These are phyloP conservation scores for Brassica napus DNA, from an alignment of 345 rosid genomes.

Conservation along the genomic window DNA sequence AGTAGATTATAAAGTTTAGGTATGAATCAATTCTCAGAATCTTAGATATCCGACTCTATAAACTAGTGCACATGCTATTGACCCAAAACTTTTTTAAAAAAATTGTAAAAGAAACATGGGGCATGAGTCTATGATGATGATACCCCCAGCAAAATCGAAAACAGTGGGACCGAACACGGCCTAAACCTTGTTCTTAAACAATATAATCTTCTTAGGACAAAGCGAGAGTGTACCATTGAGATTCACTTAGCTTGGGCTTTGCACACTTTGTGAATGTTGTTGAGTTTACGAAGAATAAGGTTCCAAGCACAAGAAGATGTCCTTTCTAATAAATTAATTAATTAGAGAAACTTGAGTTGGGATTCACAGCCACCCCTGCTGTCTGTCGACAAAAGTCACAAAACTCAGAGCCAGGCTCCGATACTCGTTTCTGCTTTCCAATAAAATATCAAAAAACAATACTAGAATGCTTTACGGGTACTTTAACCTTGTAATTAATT, in stretches of 20 bases:
- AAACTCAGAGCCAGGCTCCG: not conserved
- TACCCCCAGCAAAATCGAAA: slow-evolving; percentile 17
- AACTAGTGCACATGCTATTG: slow-evolving; percentile 28
- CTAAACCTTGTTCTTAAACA: slow-evolving; percentile 23
- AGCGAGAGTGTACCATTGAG: slow-evolving; percentile 33
- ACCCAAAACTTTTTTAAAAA: not conserved
- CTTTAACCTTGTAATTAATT: not conserved
- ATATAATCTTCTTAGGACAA: slow-evolving; percentile 28
- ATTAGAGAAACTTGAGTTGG: not conserved
- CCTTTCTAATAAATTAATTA: not conserved
- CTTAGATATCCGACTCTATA: not conserved
- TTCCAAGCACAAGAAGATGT: slow-evolving; percentile 36
- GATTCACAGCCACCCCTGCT: slow-evolving; percentile 34
- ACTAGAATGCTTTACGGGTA: not conserved
- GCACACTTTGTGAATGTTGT: slow-evolving; percentile 30
- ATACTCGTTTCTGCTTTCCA: not conserved
- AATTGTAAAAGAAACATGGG: slow-evolving; percentile 1
- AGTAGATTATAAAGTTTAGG: slow-evolving; percentile 3
- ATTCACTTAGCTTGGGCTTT: slow-evolving; percentile 33
- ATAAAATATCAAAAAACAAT: not conserved
- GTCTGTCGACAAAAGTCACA: slow-evolving; percentile 19
- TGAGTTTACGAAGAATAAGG: slow-evolving; percentile 36
- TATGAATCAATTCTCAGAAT: slow-evolving; percentile 14
- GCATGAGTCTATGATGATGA: slow-evolving; percentile 13
- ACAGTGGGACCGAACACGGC: slow-evolving; percentile 24